Conservation (phyloP, 176 grass and related monocot genomes). For the Rhynchospora pubera region DNA sequence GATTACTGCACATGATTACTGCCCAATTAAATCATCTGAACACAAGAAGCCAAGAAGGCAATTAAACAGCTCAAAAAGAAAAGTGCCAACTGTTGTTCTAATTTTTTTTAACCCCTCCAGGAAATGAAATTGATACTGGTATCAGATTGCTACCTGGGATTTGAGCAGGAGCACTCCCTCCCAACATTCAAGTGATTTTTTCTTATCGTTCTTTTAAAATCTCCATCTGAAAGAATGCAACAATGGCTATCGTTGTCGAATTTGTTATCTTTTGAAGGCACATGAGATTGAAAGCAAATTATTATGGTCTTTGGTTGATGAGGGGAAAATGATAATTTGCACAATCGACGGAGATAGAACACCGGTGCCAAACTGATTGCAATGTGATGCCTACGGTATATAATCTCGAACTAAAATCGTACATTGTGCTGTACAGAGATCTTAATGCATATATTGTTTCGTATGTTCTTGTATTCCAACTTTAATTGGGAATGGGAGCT, state of each 20-base stretch:
- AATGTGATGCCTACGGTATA: background rate
- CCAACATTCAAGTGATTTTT: slow-evolving; percentile 24
- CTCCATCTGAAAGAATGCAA: background rate
- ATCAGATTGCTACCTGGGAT: slow-evolving; percentile 88
- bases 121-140: slow-evolving; percentile 75
- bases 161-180: slow-evolving; percentile 59
- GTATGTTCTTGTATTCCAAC: background rate
- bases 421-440: background rate
- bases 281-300: background rate
- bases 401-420: background rate
- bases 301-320: background rate
- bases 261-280: background rate
- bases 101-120: slow-evolving; percentile 37
- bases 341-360: background rate
- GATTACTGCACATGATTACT: background rate
- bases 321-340: background rate
- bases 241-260: background rate
- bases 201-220: background rate
- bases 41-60: background rate
- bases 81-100: background rate
- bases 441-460: background rate
- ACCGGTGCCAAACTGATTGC: background rate
- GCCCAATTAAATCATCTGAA: background rate
- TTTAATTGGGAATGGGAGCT: background rate
- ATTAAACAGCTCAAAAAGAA: background rate